phyloP scores from a whole-genome alignment of 805 yeast genomes.

The Ogataea parapolymorpha region DNA sequence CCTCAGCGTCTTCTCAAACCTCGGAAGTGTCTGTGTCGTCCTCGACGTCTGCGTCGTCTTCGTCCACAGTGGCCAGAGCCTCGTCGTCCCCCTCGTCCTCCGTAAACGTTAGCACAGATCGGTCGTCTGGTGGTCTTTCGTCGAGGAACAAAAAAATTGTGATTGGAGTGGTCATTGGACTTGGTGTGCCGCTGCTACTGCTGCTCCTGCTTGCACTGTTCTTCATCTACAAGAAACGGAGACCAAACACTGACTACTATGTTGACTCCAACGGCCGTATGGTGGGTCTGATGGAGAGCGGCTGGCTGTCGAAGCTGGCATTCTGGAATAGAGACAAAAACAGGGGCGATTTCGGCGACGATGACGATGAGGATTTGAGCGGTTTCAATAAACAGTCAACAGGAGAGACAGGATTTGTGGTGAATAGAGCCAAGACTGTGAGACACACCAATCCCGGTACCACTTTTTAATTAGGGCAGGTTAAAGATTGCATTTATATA shows the following conservation, averaged over 20 bases:
- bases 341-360: constrained; percentile 27
- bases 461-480: constrained; percentile 17
- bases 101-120: constrained; percentile 1
- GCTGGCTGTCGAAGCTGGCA: constrained; percentile 24
- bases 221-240: constrained; percentile 18
- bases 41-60: constrained; percentile 5
- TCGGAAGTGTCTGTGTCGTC: constrained; percentile 5
- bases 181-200: constrained; percentile 60
- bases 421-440: constrained; percentile 29
- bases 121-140: constrained; percentile 41
- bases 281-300: constrained; percentile 30
- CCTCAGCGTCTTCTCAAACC: constrained; percentile 5
- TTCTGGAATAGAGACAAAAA: constrained; percentile 23
- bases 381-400: constrained; percentile 14
- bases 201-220: constrained; percentile 19
- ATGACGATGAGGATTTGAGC: constrained; percentile 19
- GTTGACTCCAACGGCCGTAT: constrained; percentile 35
- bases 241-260: constrained; percentile 24
- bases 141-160: constrained; percentile 50
- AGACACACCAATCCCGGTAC: constrained; percentile 28
- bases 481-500: background rate
- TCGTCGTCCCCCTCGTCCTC: constrained; percentile 29
- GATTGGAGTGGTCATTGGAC: constrained; percentile 68
- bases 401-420: constrained; percentile 31
- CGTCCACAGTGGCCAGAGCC: constrained; percentile 8